phyloP scores from a whole-genome alignment of 2,329 filamentous ascomycete species.

The Colletotrichum agaves region DNA sequence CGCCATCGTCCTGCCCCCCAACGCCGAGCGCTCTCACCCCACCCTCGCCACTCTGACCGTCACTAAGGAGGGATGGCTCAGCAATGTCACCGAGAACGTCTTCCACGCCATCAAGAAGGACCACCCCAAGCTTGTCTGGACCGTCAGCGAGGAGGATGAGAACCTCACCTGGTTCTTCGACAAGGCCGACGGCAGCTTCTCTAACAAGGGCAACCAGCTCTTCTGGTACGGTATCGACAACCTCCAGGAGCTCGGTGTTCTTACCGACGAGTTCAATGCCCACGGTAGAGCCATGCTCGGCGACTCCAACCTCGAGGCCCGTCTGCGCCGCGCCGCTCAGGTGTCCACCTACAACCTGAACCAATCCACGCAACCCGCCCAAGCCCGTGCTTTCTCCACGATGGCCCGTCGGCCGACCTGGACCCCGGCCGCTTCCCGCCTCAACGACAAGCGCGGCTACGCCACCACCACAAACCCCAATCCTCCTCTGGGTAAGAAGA shows the following conservation, averaged over 20 bases:
- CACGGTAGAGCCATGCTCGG: conserved; percentile 89
- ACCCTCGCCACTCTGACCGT: conserved; percentile 92
- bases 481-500: conserved; percentile 88
- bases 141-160: conserved; percentile 95
- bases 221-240: conserved; percentile 96
- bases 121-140: conserved; percentile 91
- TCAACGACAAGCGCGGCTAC: conserved; percentile 40
- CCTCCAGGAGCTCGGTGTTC: conserved; percentile 80
- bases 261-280: conserved; percentile 87
- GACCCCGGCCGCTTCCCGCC: conserved; percentile 38
- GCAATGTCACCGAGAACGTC: conserved; percentile 94
- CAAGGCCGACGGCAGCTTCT: conserved; percentile 93
- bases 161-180: conserved; percentile 99
- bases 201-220: conserved; percentile 85
- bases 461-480: conserved; percentile 81
- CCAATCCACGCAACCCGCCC: conserved; percentile 39
- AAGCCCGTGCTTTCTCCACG: conserved; percentile 72
- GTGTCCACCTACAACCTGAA: conserved; percentile 68
- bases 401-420: conserved; percentile 53
- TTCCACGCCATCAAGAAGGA: conserved; percentile 95
- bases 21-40: conserved; percentile 73
- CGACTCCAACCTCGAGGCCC: conserved; percentile 88
- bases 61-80: conserved; percentile 93
- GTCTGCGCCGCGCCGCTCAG: conserved; percentile 81
- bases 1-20: conserved; percentile 84